phyloP scores from a whole-genome alignment of 306 rosid genomes.

The Herpetospermum pedunculosum region DNA sequence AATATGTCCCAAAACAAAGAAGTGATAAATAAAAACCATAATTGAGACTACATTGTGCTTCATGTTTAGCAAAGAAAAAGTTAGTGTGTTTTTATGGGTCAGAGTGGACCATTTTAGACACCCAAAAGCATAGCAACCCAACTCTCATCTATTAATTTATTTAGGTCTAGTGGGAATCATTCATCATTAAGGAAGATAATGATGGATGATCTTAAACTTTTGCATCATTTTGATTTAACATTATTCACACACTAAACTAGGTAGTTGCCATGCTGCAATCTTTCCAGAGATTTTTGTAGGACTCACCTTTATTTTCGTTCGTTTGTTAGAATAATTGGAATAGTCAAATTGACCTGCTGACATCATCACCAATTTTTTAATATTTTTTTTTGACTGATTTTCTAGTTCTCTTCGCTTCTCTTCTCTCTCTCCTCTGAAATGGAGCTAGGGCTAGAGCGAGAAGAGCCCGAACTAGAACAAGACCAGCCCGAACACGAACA shows the following conservation, averaged over 20 bases:
- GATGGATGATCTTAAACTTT: neutral
- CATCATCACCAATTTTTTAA: too few species aligned
- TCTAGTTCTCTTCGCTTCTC: too few species aligned
- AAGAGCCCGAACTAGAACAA: too few species aligned
- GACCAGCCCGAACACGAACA: too few species aligned
- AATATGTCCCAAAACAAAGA: neutral
- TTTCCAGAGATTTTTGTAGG: too few species aligned
- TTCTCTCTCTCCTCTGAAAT: too few species aligned
- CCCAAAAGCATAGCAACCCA: conserved; percentile 2
- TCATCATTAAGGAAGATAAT: conserved; percentile 5
- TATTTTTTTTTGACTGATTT: too few species aligned
- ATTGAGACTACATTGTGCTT: neutral
- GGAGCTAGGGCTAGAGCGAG: too few species aligned
- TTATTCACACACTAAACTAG: neutral
- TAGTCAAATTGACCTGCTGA: too few species aligned
- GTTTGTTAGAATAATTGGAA: too few species aligned
- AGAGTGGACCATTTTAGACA: conserved; percentile 9
- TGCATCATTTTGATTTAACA: neutral
- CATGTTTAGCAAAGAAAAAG: neutral
- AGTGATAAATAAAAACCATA: neutral
- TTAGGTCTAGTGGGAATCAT: neutral
- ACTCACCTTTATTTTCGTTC: too few species aligned
- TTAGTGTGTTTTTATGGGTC: neutral
- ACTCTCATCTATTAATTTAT: conserved; percentile 7
- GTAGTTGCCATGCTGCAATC: neutral